Conservation (phyloP, 768 basidiomycete species). For the Agrocybe pediades region DNA sequence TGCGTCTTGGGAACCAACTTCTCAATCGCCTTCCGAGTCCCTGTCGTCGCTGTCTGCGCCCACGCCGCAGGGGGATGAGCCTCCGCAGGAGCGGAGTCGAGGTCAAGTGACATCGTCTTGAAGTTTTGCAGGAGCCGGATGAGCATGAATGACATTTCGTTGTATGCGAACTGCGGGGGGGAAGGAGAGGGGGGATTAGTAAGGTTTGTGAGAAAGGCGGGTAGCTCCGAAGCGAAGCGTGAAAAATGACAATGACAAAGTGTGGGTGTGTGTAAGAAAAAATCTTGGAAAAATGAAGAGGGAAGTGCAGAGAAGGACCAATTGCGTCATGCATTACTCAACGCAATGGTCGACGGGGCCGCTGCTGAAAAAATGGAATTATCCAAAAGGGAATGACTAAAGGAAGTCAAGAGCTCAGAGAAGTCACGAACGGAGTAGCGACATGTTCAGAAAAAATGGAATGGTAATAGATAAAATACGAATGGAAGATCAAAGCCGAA, state of each 20-base stretch:
- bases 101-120: conserved; percentile 45
- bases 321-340: background rate
- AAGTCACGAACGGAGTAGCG: background rate
- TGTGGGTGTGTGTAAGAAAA: no score
- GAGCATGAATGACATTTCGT: conserved; percentile 65
- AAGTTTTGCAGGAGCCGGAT: conserved; percentile 66
- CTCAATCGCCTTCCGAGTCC: conserved; percentile 53
- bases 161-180: conserved; percentile 49
- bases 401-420: background rate
- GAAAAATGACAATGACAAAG: no score
- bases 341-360: no score
- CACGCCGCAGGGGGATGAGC: conserved; percentile 49
- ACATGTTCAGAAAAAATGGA: no score
- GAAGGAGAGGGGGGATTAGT: background rate
- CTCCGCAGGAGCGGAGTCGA: conserved; percentile 45
- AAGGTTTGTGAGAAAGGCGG: no score
- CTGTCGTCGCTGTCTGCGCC: conserved; percentile 34
- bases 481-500: background rate
- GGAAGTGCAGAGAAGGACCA: background rate
- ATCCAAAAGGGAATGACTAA: background rate
- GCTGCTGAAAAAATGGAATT: no score
- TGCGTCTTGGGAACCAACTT: conserved; percentile 53
- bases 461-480: background rate
- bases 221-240: no score
- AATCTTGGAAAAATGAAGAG: background rate